These are phyloP conservation scores for Nicotiana tabacum DNA, from an alignment of 257 asterid species.

Conservation along the genomic window DNA sequence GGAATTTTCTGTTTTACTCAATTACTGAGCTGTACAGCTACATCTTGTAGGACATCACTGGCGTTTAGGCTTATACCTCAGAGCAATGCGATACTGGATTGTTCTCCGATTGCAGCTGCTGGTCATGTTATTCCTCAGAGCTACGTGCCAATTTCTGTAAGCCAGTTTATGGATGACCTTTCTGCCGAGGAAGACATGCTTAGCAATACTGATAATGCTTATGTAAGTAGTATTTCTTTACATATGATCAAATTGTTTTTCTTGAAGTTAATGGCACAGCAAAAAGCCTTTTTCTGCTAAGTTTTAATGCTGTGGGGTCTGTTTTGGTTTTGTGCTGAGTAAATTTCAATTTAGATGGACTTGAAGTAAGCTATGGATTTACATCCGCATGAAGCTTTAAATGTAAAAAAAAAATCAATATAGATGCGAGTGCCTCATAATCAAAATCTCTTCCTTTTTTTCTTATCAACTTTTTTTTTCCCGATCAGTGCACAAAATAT, in stretches of 20 bases:
- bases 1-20: slow-evolving; percentile 16
- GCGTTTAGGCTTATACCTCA: slow-evolving; percentile 94
- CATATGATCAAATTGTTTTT: neutral
- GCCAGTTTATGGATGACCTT: slow-evolving; percentile 93
- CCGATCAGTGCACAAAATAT: neutral
- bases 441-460: neutral
- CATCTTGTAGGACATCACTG: slow-evolving; percentile 71
- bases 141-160: slow-evolving; percentile 77
- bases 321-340: neutral
- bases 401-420: neutral
- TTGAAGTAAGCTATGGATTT: too few species aligned
- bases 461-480: neutral
- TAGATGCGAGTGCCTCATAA: neutral
- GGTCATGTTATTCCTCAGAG: slow-evolving; percentile 91
- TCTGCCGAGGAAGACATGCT: slow-evolving; percentile 74
- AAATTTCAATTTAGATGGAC: neutral
- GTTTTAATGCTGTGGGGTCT: neutral
- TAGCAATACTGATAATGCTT: slow-evolving; percentile 50
- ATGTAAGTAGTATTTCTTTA: slow-evolving; percentile 46
- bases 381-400: too few species aligned
- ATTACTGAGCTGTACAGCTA: slow-evolving; percentile 7
- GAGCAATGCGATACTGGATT: slow-evolving; percentile 85
- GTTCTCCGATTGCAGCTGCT: slow-evolving; percentile 79
- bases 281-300: neutral
- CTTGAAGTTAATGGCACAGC: slow-evolving; percentile 7